A percentile compares a stretch with the other conserved stretches of the same genome.
These are phyloP conservation scores for Nitzschia sp. DNA, from an alignment of 108 stramenopile species.

Conservation along the genomic window DNA sequence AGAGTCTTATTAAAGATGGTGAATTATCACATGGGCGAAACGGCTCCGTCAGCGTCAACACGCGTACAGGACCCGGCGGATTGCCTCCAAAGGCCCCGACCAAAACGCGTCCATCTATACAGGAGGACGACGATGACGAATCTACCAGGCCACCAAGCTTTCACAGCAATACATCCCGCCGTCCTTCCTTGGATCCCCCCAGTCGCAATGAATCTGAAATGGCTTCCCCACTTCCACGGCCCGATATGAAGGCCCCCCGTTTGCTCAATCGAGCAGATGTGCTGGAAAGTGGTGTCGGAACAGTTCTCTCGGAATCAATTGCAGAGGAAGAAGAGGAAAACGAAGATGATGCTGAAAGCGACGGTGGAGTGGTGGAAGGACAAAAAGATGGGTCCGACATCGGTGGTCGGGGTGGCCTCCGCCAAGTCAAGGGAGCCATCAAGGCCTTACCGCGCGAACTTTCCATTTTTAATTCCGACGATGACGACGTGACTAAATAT, in stretches of 20 bases:
- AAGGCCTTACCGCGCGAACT: slow-evolving; percentile 28
- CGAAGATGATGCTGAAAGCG: background rate
- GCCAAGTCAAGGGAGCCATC: slow-evolving; percentile 12
- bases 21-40: background rate
- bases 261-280: background rate
- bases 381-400: background rate
- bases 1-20: background rate
- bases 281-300: background rate
- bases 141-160: background rate
- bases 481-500: slow-evolving; percentile 26
- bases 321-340: background rate
- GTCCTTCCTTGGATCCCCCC: slow-evolving; percentile 13
- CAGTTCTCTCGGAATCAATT: background rate
- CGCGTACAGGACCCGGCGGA: background rate
- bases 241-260: background rate
- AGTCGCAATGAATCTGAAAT: background rate
- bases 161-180: slow-evolving; percentile 1
- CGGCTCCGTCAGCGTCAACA: background rate
- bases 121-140: background rate
- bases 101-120: background rate
- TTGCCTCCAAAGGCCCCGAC: background rate
- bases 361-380: too few relatives aligned
- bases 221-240: background rate
- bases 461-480: slow-evolving; percentile 19
- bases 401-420: background rate